Conservation (phyloP, 352 stramenopile species). For the Phytophthora uliginosa region DNA sequence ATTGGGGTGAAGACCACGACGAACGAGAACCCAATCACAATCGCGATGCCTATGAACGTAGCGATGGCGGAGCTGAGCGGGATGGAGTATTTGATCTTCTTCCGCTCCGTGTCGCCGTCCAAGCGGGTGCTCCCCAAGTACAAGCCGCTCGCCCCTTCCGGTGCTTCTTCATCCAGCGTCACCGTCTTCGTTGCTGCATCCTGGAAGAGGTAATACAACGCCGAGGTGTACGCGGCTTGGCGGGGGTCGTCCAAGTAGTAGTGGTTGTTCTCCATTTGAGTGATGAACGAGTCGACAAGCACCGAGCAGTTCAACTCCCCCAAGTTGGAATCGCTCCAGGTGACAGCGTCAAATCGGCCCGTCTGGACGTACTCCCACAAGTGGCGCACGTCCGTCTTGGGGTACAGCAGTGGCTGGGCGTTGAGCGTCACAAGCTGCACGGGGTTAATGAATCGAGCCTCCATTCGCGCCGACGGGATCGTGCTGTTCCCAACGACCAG, state of each 20-base stretch:
- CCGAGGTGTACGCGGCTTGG: slow-evolving; percentile 59
- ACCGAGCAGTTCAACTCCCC: slow-evolving; percentile 43
- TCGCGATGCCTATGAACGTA: slow-evolving; percentile 49
- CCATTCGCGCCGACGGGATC: slow-evolving; percentile 27
- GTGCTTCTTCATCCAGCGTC: slow-evolving; percentile 2
- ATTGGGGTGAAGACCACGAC: slow-evolving; percentile 41
- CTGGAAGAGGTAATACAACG: slow-evolving; percentile 64
- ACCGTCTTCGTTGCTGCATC: slow-evolving; percentile 46
- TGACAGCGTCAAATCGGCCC: slow-evolving; percentile 21
- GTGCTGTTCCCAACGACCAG: slow-evolving; percentile 36
- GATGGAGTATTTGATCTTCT: slow-evolving; percentile 63
- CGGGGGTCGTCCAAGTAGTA: slow-evolving; percentile 55
- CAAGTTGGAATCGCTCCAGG: slow-evolving; percentile 21
- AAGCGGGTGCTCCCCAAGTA: slow-evolving; percentile 40
- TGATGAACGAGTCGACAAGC: slow-evolving; percentile 59
- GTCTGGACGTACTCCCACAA: slow-evolving; percentile 37
- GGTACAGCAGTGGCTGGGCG: slow-evolving; percentile 26
- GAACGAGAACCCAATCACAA: slow-evolving; percentile 40
- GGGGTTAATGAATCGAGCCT: slow-evolving; percentile 28
- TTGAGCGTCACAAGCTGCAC: slow-evolving; percentile 38
- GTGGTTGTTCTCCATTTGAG: slow-evolving; percentile 52
- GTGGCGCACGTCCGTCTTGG: slow-evolving; percentile 22
- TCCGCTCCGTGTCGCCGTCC: slow-evolving; percentile 46
- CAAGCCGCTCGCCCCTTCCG: slow-evolving; percentile 14
- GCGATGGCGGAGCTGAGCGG: slow-evolving; percentile 47